Percentiles rank a stretch among this genome's conserved stretches.
phyloP scores from a whole-genome alignment of 1,284 basidiomycete species.

The Leccinum pallidistipes region DNA sequence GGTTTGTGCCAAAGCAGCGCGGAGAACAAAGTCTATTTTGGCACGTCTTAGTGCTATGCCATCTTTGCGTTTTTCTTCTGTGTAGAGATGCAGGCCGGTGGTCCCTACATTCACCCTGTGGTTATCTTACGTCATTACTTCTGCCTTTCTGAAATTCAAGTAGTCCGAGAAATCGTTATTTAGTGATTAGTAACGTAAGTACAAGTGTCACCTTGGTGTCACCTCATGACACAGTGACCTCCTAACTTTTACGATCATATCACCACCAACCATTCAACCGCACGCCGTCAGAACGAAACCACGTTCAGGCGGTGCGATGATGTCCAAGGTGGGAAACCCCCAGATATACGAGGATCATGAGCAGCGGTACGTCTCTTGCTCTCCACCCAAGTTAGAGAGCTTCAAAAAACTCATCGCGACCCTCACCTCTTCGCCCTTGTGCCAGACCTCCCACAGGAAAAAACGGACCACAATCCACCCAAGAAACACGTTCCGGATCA shows the following conservation, averaged over 20 bases:
- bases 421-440: neutral
- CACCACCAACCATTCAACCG: neutral
- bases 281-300: conserved; percentile 1
- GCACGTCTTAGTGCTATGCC: conserved; percentile 32
- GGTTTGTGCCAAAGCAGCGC: conserved; percentile 39
- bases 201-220: conserved; percentile 3
- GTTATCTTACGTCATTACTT: conserved; percentile 1
- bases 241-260: conserved; percentile 1
- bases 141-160: conserved; percentile 5
- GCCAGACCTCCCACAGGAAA: conserved; percentile 22
- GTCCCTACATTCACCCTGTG: conserved; percentile 26
- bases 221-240: conserved; percentile 5
- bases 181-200: neutral
- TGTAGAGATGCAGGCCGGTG: conserved; percentile 33
- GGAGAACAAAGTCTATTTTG: conserved; percentile 25
- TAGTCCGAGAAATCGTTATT: no score
- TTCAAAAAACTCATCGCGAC: neutral
- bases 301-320: conserved; percentile 40
- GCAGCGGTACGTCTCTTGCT: conserved; percentile 35
- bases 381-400: neutral
- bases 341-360: conserved; percentile 46
- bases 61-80: conserved; percentile 21
- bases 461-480: conserved; percentile 21
- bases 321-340: conserved; percentile 46
- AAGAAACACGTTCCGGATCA: conserved; percentile 34